phyloP scores from a whole-genome alignment of 129 eudicot species.

The Arctium minus region DNA sequence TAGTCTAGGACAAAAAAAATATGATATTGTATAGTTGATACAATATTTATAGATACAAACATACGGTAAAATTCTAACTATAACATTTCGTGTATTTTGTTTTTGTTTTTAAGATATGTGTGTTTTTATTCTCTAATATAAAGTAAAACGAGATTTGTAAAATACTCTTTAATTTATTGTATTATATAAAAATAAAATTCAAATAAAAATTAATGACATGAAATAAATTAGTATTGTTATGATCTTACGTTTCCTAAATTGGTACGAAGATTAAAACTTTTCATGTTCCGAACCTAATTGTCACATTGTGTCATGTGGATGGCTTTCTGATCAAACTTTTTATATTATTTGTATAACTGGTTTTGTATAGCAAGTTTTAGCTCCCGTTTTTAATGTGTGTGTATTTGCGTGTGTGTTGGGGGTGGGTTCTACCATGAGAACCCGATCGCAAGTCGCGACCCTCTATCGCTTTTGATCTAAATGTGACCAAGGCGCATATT shows the following conservation, averaged over 20 bases:
- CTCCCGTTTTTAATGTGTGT: too few relatives aligned
- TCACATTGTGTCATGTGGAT: neutral
- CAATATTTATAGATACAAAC: too few relatives aligned
- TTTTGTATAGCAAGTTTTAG: neutral
- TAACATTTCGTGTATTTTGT: too few relatives aligned
- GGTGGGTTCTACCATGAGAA: neutral
- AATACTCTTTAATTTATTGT: too few relatives aligned
- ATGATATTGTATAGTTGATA: too few relatives aligned
- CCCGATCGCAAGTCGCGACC: neutral
- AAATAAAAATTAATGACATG: too few relatives aligned
- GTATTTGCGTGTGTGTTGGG: neutral
- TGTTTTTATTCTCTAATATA: too few relatives aligned
- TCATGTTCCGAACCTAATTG: conserved; percentile 1
- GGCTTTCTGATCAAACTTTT: neutral
- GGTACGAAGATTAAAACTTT: neutral
- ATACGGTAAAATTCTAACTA: too few relatives aligned
- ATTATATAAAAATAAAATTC: too few relatives aligned
- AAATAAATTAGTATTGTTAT: neutral
- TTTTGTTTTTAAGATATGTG: too few relatives aligned
- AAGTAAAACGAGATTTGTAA: too few relatives aligned
- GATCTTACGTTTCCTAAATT: neutral
- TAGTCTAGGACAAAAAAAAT: too few relatives aligned
- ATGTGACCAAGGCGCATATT: neutral
- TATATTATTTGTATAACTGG: neutral
- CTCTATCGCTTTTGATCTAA: neutral